Conservation (phyloP, 139 green algal species). For the Zygnema cylindricum region DNA sequence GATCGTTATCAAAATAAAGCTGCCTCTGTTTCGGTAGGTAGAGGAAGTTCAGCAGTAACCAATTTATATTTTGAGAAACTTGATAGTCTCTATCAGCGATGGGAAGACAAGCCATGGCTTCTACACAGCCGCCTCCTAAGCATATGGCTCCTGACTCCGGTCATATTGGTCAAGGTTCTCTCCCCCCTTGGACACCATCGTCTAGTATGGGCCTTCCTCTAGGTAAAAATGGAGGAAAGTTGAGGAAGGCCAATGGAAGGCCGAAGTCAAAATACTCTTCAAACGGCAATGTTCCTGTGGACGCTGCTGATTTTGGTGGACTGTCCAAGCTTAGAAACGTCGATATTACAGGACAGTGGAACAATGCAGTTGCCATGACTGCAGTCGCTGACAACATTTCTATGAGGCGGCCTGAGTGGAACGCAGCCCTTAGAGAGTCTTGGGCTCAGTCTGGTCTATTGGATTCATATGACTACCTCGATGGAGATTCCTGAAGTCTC, state of each 20-base stretch:
- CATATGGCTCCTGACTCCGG: neutral
- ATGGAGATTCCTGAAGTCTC: neutral
- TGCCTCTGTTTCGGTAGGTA: too few species aligned
- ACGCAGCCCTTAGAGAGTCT: neutral
- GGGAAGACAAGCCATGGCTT: neutral
- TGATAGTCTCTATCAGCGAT: too few species aligned
- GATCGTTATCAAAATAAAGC: too few species aligned
- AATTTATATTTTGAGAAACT: too few species aligned
- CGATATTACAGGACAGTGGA: neutral
- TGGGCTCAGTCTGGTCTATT: neutral
- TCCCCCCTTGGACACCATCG: neutral
- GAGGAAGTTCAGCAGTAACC: too few species aligned
- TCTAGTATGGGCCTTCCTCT: neutral
- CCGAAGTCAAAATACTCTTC: neutral
- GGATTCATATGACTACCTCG: neutral
- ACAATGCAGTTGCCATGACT: neutral
- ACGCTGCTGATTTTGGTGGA: neutral
- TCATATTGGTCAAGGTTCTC: too few species aligned
- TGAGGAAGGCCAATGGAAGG: neutral
- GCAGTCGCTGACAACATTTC: neutral
- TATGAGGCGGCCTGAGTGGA: neutral
- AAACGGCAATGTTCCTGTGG: neutral
- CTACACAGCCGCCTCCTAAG: neutral
- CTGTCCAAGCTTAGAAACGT: neutral
- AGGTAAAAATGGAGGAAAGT: neutral